Base-by-base conservation (phyloP, 352 stramenopile species). In the Pythium phragmitis region DNA sequence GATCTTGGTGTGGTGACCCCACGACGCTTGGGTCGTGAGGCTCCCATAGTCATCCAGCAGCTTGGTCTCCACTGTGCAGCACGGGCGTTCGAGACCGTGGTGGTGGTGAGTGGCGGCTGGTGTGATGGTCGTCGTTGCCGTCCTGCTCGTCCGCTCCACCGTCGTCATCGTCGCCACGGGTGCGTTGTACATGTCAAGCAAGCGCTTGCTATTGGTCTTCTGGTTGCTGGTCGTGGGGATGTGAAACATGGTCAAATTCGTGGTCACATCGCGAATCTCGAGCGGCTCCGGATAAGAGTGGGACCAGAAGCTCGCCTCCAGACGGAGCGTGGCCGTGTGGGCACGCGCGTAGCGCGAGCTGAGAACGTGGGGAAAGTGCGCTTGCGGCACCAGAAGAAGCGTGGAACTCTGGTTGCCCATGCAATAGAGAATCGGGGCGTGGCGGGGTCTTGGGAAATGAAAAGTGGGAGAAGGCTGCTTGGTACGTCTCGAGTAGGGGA, bases 161-260 rank as follows among this genome's bases (percentile, higher is more conserved):
- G 53, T 55, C 28, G 49, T 14, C 36, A 65, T 34, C 4, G 58
- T 65, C 26, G 58, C 58, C n/a, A 65, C 49, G 2, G 58, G 58
- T 26, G 46, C 49, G 48, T 65, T 65, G 39, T 65, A 65, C 58
- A 58, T 57, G n/a, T 65, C 58, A 14, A 65, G 26, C 26, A 65
- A 28, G 0, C 58, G 47, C 49, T 57, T 52, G 48, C 23, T 52
- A 11, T 33, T 16, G 3, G 14, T 36, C 17, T 39, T 19, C 17
- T 21, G 33, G 7, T 11, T 33, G 43, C 11, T 11, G n/a, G 42
- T 57, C 26, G 58, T 23, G 14, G 49, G 48, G 19, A 65, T 42
- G 39, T 39, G 49, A 41, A 65, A 65, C 58, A 65, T 65, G 28
- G 46, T 58, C 30, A 65, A 33, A 26, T 65, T 65, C 21, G 58